Conservation (phyloP, 2,329 filamentous ascomycete genomes). For the Pseudogymnoascus sp. region DNA sequence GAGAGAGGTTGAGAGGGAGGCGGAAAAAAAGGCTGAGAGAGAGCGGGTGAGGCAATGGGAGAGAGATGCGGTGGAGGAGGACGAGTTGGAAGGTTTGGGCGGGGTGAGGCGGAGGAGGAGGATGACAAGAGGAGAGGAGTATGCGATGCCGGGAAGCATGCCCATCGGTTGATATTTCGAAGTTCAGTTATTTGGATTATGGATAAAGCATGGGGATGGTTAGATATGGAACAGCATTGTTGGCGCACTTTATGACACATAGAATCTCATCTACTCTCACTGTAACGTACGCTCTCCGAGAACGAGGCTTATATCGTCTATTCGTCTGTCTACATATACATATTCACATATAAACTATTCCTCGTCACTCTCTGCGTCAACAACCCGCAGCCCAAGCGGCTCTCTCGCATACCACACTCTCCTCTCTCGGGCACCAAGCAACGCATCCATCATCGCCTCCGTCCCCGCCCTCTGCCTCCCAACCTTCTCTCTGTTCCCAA, state of each 20-base stretch:
- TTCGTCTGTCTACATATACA: constrained; percentile 10
- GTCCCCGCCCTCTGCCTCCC: constrained; percentile 44
- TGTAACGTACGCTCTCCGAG: not conserved
- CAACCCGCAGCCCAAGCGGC: constrained; percentile 34
- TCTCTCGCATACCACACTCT: constrained; percentile 58
- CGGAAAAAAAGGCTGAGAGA: constrained; percentile 27
- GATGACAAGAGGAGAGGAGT: constrained; percentile 27
- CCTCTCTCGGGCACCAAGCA: constrained; percentile 52
- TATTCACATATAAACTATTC: constrained; percentile 16
- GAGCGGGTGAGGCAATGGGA: constrained; percentile 20
- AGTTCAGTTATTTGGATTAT: not conserved
- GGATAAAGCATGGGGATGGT: not conserved
- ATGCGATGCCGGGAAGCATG: constrained; percentile 32
- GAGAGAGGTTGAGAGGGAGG: constrained; percentile 20
- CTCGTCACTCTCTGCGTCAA: constrained; percentile 15
- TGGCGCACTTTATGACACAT: constrained; percentile 4
- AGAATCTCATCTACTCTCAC: not conserved
- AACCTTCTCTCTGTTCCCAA: constrained; percentile 22
- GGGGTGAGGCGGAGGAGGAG: constrained; percentile 25
- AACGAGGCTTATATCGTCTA: not conserved
- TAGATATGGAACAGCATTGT: not conserved
- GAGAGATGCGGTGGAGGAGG: constrained; percentile 11
- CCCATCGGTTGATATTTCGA: constrained; percentile 16
- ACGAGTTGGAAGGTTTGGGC: not conserved
- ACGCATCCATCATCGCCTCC: constrained; percentile 49